Base-by-base conservation (phyloP, 2,329 filamentous ascomycete species). In the Hymenoscyphus infarciens region DNA sequence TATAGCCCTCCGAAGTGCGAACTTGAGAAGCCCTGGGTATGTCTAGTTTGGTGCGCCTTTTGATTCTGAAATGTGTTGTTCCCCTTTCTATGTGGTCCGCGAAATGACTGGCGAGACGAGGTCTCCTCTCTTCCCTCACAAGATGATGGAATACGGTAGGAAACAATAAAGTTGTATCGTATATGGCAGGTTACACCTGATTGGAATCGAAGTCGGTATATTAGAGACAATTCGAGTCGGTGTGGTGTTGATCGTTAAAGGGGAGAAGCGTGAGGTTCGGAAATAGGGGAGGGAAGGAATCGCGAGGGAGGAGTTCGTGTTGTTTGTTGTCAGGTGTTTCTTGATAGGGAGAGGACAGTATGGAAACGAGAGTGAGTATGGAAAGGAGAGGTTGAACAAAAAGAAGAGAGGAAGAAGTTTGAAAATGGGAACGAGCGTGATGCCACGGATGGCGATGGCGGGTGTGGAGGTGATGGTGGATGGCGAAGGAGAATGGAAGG, bases 351-450 rank as follows among this genome's bases (percentile, higher is more conserved):
- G 22, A 16, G 5, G 22, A 16, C 11, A 15, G 22, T 5, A 16
- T 5, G 29, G 52, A 55, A 55, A 55, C 52, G 52, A 55, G 3
- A 27, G 25, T 29, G 16, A 55, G 19, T 52, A 7, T n/a, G 56
- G 38, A 27, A 60, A 63, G 54, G 33, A 35, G 31, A 54, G 25
- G 45, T 55, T 56, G 49, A 25, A 29, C 56, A 56, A 61, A 61
- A 57, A 56, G 61, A 58, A 56, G 56, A 38, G 55, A 62, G 52
- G 42, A 61, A 45, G 33, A 45, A 49, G 57, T 19, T 59, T 53
- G 38, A 53, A 60, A 49, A 35, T 35, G 54, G 57, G 55, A 62
- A 59, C 39, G 61, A 62, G 33, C 16, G 59, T 59, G 45, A 33
- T 42, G 57, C 38, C 42, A 60, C 45, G 16, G 19, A 39, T n/a